Conservation (phyloP, 805 yeast genomes). For the Zygosaccharomyces rouxii region DNA sequence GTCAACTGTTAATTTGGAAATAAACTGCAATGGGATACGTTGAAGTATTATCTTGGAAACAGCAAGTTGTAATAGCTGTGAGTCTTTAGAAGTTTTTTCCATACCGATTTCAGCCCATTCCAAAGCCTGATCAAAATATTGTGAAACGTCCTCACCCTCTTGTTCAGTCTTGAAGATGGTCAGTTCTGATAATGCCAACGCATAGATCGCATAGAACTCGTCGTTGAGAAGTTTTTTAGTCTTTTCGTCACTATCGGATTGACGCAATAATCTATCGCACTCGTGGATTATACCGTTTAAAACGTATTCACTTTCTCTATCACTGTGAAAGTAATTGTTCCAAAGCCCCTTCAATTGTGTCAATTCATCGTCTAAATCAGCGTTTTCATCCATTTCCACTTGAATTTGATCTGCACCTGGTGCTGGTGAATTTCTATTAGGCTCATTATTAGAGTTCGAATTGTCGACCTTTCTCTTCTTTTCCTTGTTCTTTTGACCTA, state of each 20-base stretch:
- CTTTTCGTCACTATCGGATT: conserved; percentile 23
- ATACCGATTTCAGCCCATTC: conserved; percentile 32
- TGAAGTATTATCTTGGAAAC: conserved; percentile 52
- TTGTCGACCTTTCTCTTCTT: conserved; percentile 29
- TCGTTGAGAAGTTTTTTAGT: conserved; percentile 37
- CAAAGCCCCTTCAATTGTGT: conserved; percentile 72
- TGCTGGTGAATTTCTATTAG: conserved; percentile 10
- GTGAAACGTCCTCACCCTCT: conserved; percentile 39
- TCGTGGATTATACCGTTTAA: conserved; percentile 88
- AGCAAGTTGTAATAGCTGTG: conserved; percentile 47
- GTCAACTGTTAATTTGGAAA: conserved; percentile 47
- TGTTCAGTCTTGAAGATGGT: conserved; percentile 51
- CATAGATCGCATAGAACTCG: conserved; percentile 69
- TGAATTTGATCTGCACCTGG: conserved; percentile 43
- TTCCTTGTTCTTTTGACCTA: conserved; percentile 52
- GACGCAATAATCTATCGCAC: conserved; percentile 71
- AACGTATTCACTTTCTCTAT: conserved; percentile 58
- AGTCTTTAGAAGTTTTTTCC: conserved; percentile 33
- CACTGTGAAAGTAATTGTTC: conserved; percentile 54
- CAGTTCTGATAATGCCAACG: conserved; percentile 61
- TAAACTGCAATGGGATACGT: conserved; percentile 54
- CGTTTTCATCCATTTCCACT: conserved; percentile 65
- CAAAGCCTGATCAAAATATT: conserved; percentile 59
- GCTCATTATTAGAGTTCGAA: conserved; percentile 17
- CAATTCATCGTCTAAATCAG: conserved; percentile 73